Base-by-base conservation (phyloP, 139 green algal species). In the Asterochloris sp. region DNA sequence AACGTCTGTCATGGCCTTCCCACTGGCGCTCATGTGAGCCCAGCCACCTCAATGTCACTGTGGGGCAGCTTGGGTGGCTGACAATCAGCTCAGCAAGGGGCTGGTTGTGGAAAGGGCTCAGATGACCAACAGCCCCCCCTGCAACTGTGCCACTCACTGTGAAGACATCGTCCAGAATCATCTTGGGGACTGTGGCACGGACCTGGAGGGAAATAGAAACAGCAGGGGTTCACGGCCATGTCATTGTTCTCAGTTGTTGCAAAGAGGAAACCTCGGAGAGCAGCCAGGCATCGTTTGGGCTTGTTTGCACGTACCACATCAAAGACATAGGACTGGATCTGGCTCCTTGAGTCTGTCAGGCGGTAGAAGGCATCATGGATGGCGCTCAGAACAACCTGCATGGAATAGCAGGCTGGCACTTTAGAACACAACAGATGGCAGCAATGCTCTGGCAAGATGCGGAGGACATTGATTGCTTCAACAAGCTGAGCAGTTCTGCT, bases 331-430 rank as follows among this genome's bases (percentile, higher is more conserved):
- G 68, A 78, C 68, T 62, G 24, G 23, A 75, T 67, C 64, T 68
- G 69, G 21, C 54, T 66, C n/a, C 75, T 73, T 10, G 83, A 78
- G 79, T 95, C 87, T 12, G 89, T 93, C 23, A 97, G 89, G 83
- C 93, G 91, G 91, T 98, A 98, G 82, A 95, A 96, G 26, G 94
- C 91, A 79, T 95, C 91, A 79, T 94, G 95, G 19, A 96, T 54
- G 15, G 80, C 83, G 23, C 92, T 87, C 16, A 87, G 74, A 12
- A 90, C 64, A 8, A 93, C 87, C 83, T 91, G 76, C 69, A 79
- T 9, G 14, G 0, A 12, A n/a, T 27, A 24, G 6, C 24, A 63
- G 26, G n/a, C 10, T 0, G n/a, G 27, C 6, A 13, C 13, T 76
- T 0, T 21, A 68, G 67, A 69, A 24, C 11, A 73, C 8, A 23